phyloP scores from a whole-genome alignment of 139 green algal genomes.

The Auxenochlorella pyrenoidosa region DNA sequence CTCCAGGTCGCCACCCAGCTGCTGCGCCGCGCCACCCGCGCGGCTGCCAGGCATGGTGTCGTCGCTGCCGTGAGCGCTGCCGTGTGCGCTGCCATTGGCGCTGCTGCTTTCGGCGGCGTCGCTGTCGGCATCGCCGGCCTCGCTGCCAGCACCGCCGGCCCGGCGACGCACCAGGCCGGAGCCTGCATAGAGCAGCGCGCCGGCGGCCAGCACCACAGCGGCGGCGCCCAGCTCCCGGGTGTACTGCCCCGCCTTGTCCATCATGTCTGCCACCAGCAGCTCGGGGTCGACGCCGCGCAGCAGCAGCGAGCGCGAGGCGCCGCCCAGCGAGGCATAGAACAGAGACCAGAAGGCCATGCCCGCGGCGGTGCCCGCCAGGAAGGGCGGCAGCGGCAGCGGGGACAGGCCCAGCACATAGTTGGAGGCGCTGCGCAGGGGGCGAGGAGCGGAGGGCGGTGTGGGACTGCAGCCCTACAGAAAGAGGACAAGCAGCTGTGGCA shows the following conservation, averaged over 20 bases:
- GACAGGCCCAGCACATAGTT: conserved; percentile 90
- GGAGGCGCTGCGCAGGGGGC: conserved; percentile 57
- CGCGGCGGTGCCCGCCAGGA: conserved; percentile 69
- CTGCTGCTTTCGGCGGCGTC: neutral
- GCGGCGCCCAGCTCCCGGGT: conserved; percentile 49
- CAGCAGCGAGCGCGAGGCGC: conserved; percentile 71
- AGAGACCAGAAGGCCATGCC: conserved; percentile 80
- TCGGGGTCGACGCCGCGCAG: conserved; percentile 57
- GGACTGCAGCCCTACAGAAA: no score
- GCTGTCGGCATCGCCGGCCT: neutral
- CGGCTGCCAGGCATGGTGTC: neutral
- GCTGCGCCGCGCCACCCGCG: neutral
- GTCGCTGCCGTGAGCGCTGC: neutral
- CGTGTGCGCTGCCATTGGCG: neutral
- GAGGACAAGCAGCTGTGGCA: neutral
- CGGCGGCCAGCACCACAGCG: conserved; percentile 39
- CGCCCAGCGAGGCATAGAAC: conserved; percentile 82
- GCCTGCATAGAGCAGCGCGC: conserved; percentile 20
- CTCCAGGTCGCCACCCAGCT: neutral
- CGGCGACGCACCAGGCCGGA: neutral
- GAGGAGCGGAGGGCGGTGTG: neutral
- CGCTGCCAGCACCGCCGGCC: neutral
- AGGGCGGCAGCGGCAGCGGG: conserved; percentile 71
- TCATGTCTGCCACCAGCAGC: conserved; percentile 61
- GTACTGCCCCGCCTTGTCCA: conserved; percentile 48